Conservation (phyloP, 139 green algal genomes). For the Coelastrella sp. region DNA sequence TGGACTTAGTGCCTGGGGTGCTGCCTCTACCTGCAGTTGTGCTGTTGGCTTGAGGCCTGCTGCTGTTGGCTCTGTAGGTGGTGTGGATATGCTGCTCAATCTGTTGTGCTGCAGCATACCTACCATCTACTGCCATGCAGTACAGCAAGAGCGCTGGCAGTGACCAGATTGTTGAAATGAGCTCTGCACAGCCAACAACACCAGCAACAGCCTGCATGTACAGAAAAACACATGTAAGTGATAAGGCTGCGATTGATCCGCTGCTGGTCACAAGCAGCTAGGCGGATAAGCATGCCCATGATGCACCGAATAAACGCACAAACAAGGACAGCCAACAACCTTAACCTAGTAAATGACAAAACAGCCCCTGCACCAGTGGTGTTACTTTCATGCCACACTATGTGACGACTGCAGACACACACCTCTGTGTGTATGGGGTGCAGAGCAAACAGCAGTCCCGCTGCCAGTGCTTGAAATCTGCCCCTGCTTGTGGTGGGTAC, state of each 20-base stretch:
- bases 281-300: no score
- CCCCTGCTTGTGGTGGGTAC: slow-evolving; percentile 33
- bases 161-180: slow-evolving; percentile 64
- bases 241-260: no score
- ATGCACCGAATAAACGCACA: background rate
- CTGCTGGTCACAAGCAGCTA: no score
- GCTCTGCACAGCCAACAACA: slow-evolving; percentile 82
- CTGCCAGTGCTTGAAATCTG: slow-evolving; percentile 59
- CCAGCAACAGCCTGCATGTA: slow-evolving; percentile 75
- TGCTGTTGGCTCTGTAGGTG: background rate
- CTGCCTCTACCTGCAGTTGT: no score
- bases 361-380: no score
- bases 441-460: slow-evolving; percentile 74
- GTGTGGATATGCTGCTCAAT: background rate
- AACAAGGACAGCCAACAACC: background rate
- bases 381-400: no score
- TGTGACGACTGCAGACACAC: background rate
- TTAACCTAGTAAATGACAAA: no score
- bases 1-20: no score
- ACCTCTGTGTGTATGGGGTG: slow-evolving; percentile 82
- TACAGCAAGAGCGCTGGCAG: slow-evolving; percentile 75
- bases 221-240: background rate
- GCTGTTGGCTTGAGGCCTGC: no score
- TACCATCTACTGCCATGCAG: slow-evolving; percentile 55
- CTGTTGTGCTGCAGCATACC: slow-evolving; percentile 17